Base-by-base conservation (phyloP, 768 basidiomycete genomes). In the Tricholoma terreum region DNA sequence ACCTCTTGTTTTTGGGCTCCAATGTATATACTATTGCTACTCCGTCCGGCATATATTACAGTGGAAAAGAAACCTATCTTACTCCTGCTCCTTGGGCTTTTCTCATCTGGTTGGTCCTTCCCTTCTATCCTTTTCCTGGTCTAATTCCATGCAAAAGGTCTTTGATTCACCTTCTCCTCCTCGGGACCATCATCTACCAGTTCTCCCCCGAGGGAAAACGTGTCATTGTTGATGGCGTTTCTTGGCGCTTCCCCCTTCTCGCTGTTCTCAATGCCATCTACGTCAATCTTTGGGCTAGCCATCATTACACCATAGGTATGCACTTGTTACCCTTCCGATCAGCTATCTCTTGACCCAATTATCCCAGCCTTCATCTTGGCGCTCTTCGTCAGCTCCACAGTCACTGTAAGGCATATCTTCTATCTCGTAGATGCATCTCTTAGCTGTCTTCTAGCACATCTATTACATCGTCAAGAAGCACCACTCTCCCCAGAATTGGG, bases 41-140 rank as follows among this genome's bases (percentile, higher is more conserved):
- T 2, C 91, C 91, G 0, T 80, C 82, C 40, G 85, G 82, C 60
- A 79, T 85, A 51, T 92, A 92, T 74, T 84, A 79, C 67, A 71
- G 77, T 61, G 85, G 84, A 45, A 92, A 92, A 70, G 86, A 90
- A 63, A 97, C 95, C 0, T 98, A 94, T 72, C 77, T 98, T 57
- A 97, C 94, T 1, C 96, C 96, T n/a, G 91, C 92, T 22, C 85
- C 87, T 24, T 97, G 90, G 85, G 89, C 91, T 1, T 96, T 94
- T 77, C 82, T 89, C 76, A 89, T 94, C 68, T 96, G 94, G 92
- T 89, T 55, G 40, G 78, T 68, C 33, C 12, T 31, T 24, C 19
- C 19, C 14, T 33, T 27, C 15, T 33, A 21, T 22, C 49, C 45
- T 19, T 45, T 30, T 7, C 19, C n/a, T 19, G 24, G 27, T 45